These are phyloP conservation scores for Monosporozyma unispora DNA, from an alignment of 805 yeast genomes.

Conservation along the genomic window DNA sequence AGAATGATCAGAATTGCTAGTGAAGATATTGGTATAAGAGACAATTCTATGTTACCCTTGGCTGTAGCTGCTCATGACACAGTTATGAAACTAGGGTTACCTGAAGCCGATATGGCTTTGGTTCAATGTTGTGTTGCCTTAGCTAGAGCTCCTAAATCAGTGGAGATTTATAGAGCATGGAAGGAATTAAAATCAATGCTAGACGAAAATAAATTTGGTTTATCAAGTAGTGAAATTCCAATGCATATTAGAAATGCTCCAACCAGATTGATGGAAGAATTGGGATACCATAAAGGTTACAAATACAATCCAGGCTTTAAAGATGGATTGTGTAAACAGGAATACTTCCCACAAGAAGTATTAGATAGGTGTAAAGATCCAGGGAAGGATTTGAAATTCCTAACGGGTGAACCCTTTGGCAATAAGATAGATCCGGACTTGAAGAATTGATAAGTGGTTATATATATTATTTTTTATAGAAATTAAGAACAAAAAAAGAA, in stretches of 20 bases:
- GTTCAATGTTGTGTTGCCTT: constrained; percentile 92
- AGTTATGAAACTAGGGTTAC: constrained; percentile 83
- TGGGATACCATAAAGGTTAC: constrained; percentile 78
- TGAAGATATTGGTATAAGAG: constrained; percentile 86
- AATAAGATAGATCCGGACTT: constrained; percentile 34
- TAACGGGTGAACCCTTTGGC: constrained; percentile 50
- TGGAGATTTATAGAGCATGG: constrained; percentile 77
- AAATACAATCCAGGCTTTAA: constrained; percentile 79
- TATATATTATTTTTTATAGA: too few species aligned
- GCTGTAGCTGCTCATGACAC: constrained; percentile 82
- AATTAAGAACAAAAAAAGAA: too few species aligned
- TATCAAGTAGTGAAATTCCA: constrained; percentile 51
- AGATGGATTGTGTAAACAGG: constrained; percentile 67
- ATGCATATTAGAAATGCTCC: constrained; percentile 92
- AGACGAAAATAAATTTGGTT: constrained; percentile 38
- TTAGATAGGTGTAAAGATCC: constrained; percentile 15
- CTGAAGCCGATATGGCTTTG: constrained; percentile 81
- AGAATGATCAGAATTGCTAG: constrained; percentile 91
- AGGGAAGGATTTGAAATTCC: constrained; percentile 36
- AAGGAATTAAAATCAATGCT: constrained; percentile 53
- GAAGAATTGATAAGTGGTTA: background rate
- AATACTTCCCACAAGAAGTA: constrained; percentile 61
- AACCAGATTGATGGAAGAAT: constrained; percentile 76
- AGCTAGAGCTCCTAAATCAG: constrained; percentile 78
- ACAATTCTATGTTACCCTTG: constrained; percentile 76